Percentiles rank a stretch among this genome's conserved stretches.
Evolutionary conservation across 345 rosid species (phyloP).

Genomic region (Eucalyptus polybractea): DNA sequence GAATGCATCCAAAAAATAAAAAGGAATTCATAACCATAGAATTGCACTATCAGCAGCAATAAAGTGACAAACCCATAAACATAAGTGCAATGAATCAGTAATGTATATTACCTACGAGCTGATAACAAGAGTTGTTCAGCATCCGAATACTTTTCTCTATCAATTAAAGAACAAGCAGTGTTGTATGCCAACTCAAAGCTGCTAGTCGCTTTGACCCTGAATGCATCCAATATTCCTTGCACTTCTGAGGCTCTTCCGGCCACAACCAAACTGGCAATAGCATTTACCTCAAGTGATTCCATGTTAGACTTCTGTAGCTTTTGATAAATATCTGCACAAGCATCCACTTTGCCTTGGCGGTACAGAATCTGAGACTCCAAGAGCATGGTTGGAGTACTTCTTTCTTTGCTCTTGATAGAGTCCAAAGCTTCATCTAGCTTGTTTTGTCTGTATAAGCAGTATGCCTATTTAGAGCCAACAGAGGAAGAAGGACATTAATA

Average conservation of each 20-base stretch:
- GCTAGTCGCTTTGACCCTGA: constrained; percentile 59
- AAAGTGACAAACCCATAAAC: background rate
- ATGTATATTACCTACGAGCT: constrained; percentile 54
- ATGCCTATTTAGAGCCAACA: constrained; percentile 38
- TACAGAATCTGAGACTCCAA: constrained; percentile 82
- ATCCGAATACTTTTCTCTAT: constrained; percentile 39
- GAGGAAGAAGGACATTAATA: background rate
- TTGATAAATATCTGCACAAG: constrained; percentile 53
- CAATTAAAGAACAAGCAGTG: constrained; percentile 80
- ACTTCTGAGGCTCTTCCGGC: constrained; percentile 78
- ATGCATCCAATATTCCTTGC: constrained; percentile 44
- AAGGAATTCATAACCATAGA: background rate
- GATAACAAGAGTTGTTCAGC: constrained; percentile 82
- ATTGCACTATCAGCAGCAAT: background rate
- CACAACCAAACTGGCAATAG: constrained; percentile 61
- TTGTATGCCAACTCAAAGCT: constrained; percentile 82
- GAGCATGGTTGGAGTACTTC: constrained; percentile 35
- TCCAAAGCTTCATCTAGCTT: constrained; percentile 67
- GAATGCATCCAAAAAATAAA: background rate
- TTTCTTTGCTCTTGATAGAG: constrained; percentile 40
- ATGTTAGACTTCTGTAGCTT: constrained; percentile 45
- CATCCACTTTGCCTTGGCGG: constrained; percentile 68
- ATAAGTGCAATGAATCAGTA: background rate
- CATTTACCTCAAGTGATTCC: constrained; percentile 53
- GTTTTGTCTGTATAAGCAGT: constrained; percentile 88